Base-by-base conservation (phyloP, 257 asterid genomes). In the Thymus quinquecostatus region DNA sequence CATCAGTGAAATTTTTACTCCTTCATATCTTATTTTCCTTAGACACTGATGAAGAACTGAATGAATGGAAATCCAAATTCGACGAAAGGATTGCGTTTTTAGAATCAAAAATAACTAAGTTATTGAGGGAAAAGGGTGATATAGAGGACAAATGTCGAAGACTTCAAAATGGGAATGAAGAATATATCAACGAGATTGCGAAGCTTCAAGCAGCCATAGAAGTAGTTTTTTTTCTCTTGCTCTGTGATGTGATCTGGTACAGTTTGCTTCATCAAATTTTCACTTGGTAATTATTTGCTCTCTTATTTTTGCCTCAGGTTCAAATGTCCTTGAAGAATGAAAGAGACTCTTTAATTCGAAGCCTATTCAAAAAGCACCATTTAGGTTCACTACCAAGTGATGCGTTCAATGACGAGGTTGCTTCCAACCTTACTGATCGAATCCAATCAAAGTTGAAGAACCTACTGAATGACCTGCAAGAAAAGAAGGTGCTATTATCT, bases 31-130 rank as follows among this genome's bases (percentile, higher is more conserved):
- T 64, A 62, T 75, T 75, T 13, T 30, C 49, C 56, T 47, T 74
- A 95, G 99, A 95, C 81, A 88, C 99, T 69, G 97, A 95, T 82
- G 98, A 92, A 86, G 94, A 95, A 75, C 78, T 95, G 77, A 87
- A 75, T 79, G 98, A 89, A 79, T 95, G 98, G 98, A 92, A 87
- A 80, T 82, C 86, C 78, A 88, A 88, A 87, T 95, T 89, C 80
- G 97, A 92, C 63, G 91, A 92, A 64, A 84, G 83, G 78, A 79
- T 95, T 69, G 87, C 86, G 64, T 76, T 82, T 34, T 71, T 92
- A 74, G 89, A 83, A 72, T 73, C 87, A 60, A 92, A 81, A 72
- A 50, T 54, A 75, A 68, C 74, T 79, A 88, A 95, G 89, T 74
- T 89, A 79, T 79, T 53, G 60, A 88, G 94, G 82, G 98, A 95